Conservation (phyloP, 1,284 basidiomycete species). For the Marasmius sp. region DNA sequence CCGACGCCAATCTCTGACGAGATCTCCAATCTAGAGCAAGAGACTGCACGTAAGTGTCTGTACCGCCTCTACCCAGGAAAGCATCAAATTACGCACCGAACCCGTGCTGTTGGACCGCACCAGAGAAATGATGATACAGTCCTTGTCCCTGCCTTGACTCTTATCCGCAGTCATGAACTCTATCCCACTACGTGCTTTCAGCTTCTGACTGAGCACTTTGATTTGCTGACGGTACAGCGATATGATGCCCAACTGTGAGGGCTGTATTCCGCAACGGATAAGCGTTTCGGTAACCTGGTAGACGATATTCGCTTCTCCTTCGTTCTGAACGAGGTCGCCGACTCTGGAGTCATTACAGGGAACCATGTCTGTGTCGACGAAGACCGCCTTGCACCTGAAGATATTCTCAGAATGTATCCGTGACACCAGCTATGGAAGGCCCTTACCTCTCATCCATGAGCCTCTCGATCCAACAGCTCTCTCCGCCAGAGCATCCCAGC, state of each 20-base stretch:
- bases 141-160: slow-evolving; percentile 96
- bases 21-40: slow-evolving; percentile 73
- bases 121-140: slow-evolving; percentile 91
- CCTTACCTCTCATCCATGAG: slow-evolving; percentile 66
- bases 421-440: not conserved
- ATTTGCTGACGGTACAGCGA: slow-evolving; percentile 95
- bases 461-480: slow-evolving; percentile 69
- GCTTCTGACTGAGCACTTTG: slow-evolving; percentile 71
- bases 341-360: slow-evolving; percentile 80
- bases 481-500: slow-evolving; percentile 28
- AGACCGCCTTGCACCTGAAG: slow-evolving; percentile 78
- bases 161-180: slow-evolving; percentile 95
- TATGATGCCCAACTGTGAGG: slow-evolving; percentile 83
- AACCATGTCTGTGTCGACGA: slow-evolving; percentile 87
- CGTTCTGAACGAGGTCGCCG: slow-evolving; percentile 89
- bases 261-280: slow-evolving; percentile 60
- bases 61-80: not conserved
- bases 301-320: slow-evolving; percentile 69
- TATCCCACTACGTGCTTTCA: slow-evolving; percentile 55
- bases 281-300: slow-evolving; percentile 69
- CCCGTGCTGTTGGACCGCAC: slow-evolving; percentile 83
- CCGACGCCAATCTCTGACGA: slow-evolving; percentile 92
- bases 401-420: not conserved
- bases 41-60: slow-evolving; percentile 7
- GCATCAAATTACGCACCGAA: slow-evolving; percentile 47